Percentiles rank a stretch among this genome's conserved stretches.
Conservation (phyloP, 164 flowering plant genomes). For the Berberis thunbergii region DNA sequence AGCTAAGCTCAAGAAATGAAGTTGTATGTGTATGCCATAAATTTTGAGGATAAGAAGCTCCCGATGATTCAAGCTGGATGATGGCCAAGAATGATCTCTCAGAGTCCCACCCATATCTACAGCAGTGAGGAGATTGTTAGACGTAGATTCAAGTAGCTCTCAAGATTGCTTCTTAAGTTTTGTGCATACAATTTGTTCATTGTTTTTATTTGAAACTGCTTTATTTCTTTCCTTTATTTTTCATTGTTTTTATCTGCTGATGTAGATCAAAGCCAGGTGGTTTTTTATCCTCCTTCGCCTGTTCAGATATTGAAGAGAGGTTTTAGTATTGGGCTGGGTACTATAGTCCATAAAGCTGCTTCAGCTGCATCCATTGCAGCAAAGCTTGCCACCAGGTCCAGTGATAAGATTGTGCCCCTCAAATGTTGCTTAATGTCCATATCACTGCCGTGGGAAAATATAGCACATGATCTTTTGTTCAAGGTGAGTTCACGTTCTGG, state of each 20-base stretch:
- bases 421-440: conserved; percentile 96
- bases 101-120: no score
- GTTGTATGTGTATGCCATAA: no score
- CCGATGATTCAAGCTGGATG: no score
- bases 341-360: conserved; percentile 86
- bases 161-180: no score
- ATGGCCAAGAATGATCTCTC: no score
- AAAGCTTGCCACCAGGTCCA: conserved; percentile 57
- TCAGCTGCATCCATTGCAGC: conserved; percentile 85
- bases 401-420: conserved; percentile 75
- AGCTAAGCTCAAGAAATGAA: no score
- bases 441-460: conserved; percentile 92
- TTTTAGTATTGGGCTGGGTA: conserved; percentile 49
- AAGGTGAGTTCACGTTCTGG: conserved; percentile 41
- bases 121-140: no score
- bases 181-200: no score
- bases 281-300: conserved; percentile 63
- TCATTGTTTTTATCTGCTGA: conserved; percentile 3
- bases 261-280: conserved; percentile 77
- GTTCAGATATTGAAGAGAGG: conserved; percentile 46
- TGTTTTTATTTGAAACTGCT: no score
- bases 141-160: no score
- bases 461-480: conserved; percentile 85
- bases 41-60: no score
- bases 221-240: no score